A percentile compares a stretch with the other conserved stretches of the same genome.
These are phyloP conservation scores for Cordyceps tenuipes DNA, from an alignment of 2,329 filamentous ascomycete genomes.

Conservation along the genomic window DNA sequence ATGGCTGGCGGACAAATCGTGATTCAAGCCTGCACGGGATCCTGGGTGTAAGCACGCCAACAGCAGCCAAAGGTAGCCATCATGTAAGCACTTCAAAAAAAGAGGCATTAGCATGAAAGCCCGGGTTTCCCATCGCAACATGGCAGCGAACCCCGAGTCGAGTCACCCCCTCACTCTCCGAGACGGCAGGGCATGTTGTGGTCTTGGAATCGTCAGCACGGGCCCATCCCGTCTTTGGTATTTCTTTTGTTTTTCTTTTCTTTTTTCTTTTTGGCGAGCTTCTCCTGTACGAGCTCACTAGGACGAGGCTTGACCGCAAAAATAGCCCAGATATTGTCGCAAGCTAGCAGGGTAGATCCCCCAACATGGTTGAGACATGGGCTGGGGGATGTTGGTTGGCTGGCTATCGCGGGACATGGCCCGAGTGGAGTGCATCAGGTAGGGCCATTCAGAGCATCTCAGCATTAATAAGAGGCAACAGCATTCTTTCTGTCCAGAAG, in stretches of 20 bases:
- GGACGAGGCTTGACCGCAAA: neutral
- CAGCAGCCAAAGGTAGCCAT: neutral
- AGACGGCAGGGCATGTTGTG: neutral
- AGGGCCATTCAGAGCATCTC: too few relatives aligned
- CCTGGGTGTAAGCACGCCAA: neutral
- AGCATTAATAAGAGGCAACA: too few relatives aligned
- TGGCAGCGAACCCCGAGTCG: neutral
- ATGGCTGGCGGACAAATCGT: neutral
- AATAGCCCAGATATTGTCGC: neutral
- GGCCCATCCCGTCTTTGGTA: too few relatives aligned
- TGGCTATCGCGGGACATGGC: neutral
- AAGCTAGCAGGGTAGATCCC: slow-evolving; percentile 6
- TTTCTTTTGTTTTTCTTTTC: too few relatives aligned
- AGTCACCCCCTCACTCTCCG: too few relatives aligned
- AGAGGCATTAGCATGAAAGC: neutral
- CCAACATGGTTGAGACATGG: slow-evolving; percentile 3
- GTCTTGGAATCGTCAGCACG: neutral
- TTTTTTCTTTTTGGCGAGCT: neutral
- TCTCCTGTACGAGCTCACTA: too few relatives aligned
- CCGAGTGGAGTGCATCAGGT: slow-evolving; percentile 1
- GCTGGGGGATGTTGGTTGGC: too few relatives aligned
- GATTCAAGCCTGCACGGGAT: neutral
- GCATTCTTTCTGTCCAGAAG: too few relatives aligned
- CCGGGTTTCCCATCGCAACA: neutral
- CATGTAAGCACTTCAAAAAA: neutral